Evolutionary conservation across 1,284 basidiomycete species (phyloP).

Genomic region (Meira nashicola): DNA sequence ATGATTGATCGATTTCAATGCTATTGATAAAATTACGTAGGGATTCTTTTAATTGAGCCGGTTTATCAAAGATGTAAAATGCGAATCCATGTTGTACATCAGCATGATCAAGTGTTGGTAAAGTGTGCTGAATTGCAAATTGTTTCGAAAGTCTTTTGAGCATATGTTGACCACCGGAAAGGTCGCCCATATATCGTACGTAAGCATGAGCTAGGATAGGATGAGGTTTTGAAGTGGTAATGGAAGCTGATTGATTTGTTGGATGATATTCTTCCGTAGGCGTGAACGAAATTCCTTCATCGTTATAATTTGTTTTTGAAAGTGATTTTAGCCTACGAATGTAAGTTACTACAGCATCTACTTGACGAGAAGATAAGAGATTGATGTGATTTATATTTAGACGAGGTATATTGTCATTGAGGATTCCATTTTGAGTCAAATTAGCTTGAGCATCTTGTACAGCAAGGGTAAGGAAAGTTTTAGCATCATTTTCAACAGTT

Average conservation of each 20-base stretch:
- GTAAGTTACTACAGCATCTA: slow-evolving; percentile 21
- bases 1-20: too few relatives aligned
- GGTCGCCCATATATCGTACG: slow-evolving; percentile 78
- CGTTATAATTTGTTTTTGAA: background rate
- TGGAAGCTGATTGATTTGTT: slow-evolving; percentile 40
- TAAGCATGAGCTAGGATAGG: slow-evolving; percentile 72
- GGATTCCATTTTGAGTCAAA: too few relatives aligned
- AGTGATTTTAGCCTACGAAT: slow-evolving; percentile 12
- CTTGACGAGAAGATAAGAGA: slow-evolving; percentile 23
- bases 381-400: slow-evolving; percentile 14
- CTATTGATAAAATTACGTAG: too few relatives aligned
- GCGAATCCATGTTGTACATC: background rate
- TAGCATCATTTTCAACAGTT: background rate
- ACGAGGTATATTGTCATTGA: background rate
- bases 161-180: slow-evolving; percentile 75
- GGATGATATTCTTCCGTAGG: slow-evolving; percentile 9
- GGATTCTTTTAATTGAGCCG: too few relatives aligned
- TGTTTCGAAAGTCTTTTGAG: slow-evolving; percentile 64
- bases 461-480: background rate
- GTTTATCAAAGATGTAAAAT: background rate
- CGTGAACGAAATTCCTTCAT: slow-evolving; percentile 20
- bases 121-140: slow-evolving; percentile 60
- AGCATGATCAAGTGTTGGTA: background rate
- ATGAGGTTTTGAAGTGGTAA: slow-evolving; percentile 58
- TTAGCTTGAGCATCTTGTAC: background rate